phyloP scores from a whole-genome alignment of 1,139 yeast genomes.

The Kurtzmaniella quercitrusa region DNA sequence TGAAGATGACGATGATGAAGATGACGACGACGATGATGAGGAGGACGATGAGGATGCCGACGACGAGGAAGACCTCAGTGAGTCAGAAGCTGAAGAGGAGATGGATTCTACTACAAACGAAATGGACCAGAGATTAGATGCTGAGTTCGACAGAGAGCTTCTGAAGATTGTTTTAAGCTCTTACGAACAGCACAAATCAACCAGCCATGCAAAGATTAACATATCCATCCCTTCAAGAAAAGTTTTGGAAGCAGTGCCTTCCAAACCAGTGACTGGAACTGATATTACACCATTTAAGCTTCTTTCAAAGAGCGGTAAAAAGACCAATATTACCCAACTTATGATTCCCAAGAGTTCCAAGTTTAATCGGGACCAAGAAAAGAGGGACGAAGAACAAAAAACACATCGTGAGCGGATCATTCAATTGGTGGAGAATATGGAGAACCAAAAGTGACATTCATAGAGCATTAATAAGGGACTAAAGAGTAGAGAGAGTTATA shows the following conservation, averaged over 20 bases:
- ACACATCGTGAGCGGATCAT: conserved; percentile 39
- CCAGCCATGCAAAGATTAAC: conserved; percentile 13
- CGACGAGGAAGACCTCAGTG: conserved; percentile 18
- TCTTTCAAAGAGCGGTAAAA: conserved; percentile 49
- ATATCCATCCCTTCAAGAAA: conserved; percentile 19
- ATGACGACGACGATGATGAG: conserved; percentile 9
- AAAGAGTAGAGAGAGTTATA: no score
- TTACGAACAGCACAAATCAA: conserved; percentile 27
- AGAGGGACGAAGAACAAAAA: conserved; percentile 29
- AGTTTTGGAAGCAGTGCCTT: conserved; percentile 2
- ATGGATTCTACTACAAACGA: conserved; percentile 13
- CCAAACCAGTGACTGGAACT: neutral
- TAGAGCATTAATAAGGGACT: no score
- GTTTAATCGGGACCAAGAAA: conserved; percentile 38
- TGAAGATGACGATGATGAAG: conserved; percentile 9
- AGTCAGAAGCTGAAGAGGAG: conserved; percentile 16
- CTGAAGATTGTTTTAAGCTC: conserved; percentile 48
- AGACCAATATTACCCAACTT: conserved; percentile 38
- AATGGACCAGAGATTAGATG: conserved; percentile 42
- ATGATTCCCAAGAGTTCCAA: conserved; percentile 45
- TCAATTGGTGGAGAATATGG: conserved; percentile 39
- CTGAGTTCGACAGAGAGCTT: conserved; percentile 52
- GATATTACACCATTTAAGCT: conserved; percentile 36
- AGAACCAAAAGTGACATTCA: conserved; percentile 10
- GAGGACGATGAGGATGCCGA: conserved; percentile 17